Evolutionary conservation across 2,329 filamentous ascomycete species (phyloP).

Genomic region (Passalora sequoiae): DNA sequence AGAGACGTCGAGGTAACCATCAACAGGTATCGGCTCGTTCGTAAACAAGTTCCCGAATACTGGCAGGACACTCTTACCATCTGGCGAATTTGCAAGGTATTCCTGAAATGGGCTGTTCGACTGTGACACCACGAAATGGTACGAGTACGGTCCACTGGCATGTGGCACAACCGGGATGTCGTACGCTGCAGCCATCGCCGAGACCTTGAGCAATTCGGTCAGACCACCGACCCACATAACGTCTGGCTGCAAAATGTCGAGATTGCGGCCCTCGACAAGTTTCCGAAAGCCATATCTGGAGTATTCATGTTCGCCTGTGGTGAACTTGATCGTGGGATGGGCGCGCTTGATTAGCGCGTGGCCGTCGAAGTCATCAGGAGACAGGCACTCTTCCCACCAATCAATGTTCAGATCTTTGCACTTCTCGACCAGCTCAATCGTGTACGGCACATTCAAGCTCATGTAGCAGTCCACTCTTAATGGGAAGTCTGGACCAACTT

Average conservation of each 20-base stretch:
- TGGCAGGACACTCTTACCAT: conserved; percentile 81
- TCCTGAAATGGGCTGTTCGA: conserved; percentile 93
- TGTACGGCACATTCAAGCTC: conserved; percentile 88
- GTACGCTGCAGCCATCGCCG: conserved; percentile 84
- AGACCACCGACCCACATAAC: conserved; percentile 96
- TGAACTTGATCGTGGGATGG: conserved; percentile 87
- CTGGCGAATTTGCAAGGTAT: conserved; percentile 87
- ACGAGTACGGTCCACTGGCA: conserved; percentile 87
- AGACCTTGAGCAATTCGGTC: conserved; percentile 85
- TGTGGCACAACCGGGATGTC: conserved; percentile 95
- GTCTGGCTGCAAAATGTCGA: conserved; percentile 92
- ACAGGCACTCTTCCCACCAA: conserved; percentile 95
- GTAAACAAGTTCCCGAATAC: conserved; percentile 89
- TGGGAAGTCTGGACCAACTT: conserved; percentile 83
- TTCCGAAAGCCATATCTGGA: conserved; percentile 92
- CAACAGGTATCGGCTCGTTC: conserved; percentile 81
- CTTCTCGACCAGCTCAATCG: conserved; percentile 81
- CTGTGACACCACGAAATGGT: conserved; percentile 93
- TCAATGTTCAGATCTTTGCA: conserved; percentile 82
- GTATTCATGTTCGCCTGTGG: conserved; percentile 93
- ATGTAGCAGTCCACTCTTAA: conserved; percentile 97
- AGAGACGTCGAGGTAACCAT: conserved; percentile 73
- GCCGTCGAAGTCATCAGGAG: conserved; percentile 86
- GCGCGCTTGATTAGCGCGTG: conserved; percentile 86
- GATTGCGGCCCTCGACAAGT: conserved; percentile 81